Evolutionary conservation across 2,329 filamentous ascomycete species (phyloP).

Genomic region (Epicoccum nigrum): DNA sequence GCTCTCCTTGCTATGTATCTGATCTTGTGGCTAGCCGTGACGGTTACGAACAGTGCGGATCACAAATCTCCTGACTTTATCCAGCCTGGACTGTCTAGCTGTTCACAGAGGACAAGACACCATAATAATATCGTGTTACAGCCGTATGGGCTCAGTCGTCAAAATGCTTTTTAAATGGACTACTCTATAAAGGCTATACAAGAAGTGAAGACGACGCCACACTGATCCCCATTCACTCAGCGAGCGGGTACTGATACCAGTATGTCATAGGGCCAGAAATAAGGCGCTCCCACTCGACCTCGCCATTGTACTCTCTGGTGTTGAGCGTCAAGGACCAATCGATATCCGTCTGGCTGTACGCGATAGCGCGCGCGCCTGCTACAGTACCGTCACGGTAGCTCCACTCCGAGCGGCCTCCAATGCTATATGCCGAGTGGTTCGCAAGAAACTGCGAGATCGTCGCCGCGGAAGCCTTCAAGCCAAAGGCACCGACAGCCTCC

Average conservation of each 20-base stretch:
- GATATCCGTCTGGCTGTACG: slow-evolving; percentile 3
- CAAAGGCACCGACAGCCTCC: slow-evolving; percentile 21
- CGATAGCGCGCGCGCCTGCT: slow-evolving; percentile 11
- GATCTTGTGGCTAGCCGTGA: too few relatives aligned
- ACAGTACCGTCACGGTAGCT: slow-evolving; percentile 9
- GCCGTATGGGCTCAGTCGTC: too few relatives aligned
- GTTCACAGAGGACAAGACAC: too few relatives aligned
- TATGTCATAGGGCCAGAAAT: background rate
- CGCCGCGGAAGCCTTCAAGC: slow-evolving; percentile 23
- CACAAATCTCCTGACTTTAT: too few relatives aligned
- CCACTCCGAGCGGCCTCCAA: slow-evolving; percentile 5
- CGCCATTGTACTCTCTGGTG: slow-evolving; percentile 11
- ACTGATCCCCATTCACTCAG: background rate
- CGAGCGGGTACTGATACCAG: slow-evolving; percentile 3
- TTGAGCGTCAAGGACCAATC: slow-evolving; percentile 17
- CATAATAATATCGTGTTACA: too few relatives aligned
- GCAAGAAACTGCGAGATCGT: slow-evolving; percentile 24
- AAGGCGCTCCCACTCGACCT: slow-evolving; percentile 3
- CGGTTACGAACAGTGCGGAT: too few relatives aligned
- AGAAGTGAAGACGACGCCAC: too few relatives aligned
- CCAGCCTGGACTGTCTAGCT: too few relatives aligned
- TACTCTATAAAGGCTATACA: too few relatives aligned
- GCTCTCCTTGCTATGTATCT: too few relatives aligned
- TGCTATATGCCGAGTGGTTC: slow-evolving; percentile 2
- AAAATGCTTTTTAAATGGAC: too few relatives aligned